Base-by-base conservation (phyloP, 2,329 filamentous ascomycete species). In the Byssoonygena ceratinophila region DNA sequence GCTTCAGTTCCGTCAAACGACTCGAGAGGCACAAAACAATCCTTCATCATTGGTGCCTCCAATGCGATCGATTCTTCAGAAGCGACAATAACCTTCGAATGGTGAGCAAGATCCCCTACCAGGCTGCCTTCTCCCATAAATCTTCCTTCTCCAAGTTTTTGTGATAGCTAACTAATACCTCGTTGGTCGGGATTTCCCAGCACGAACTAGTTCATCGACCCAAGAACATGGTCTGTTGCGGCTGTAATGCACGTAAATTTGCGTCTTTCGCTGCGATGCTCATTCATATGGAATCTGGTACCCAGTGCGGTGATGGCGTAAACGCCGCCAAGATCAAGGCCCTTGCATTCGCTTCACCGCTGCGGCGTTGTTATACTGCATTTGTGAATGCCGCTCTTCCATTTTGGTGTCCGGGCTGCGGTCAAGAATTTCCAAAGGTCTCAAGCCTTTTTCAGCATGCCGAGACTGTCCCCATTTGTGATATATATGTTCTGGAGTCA, bases 231-330 rank as follows among this genome's bases (percentile, higher is more conserved):
- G n/a, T 50, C 51, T 63, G 60, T 44, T 56, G 54, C 20, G 58
- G 59, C 31, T 62, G 59, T 52, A n/a, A 52, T 16, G 20, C 25
- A 5, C 54, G 55, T 25, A 27, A 11, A 7, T 64, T 63, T 41
- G 40, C 53, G 1, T 55, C 56, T 20, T 59, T 57, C 53, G 57
- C 61, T 16, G 59, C 57, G 32, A 60, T 64, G 58, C 47, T 63
- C 9, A 57, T 61, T 20, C 61, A 63, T 50, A 57, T 64, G 4
- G 61, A 63, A 52, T 51, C 59, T 4, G 59, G 60, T 4, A 58
- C 11, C 39, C 18, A 18, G n/a, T 64, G 60, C 48, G n/a, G 40
- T 12, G 51, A 46, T 16, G 51, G 52, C 20, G 49, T 47, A 16
- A 25, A 52, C 23, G 12, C 36, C 11, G 31, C 4, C 18, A 9